These are phyloP conservation scores for Citrus unshiu DNA, from an alignment of 345 rosid species.

Conservation along the genomic window DNA sequence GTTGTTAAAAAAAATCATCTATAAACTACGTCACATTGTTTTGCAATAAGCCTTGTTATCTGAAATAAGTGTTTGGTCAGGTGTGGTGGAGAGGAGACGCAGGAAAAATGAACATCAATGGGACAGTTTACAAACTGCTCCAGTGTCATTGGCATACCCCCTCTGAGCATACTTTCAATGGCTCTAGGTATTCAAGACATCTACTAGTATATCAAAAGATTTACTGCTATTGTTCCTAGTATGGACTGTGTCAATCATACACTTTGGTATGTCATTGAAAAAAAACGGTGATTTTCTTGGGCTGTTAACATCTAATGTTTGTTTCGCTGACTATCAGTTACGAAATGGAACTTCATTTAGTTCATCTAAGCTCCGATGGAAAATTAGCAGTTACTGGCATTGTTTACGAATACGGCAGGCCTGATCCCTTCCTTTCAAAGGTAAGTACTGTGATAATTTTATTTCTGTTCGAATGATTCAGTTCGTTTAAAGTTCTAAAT, in stretches of 20 bases:
- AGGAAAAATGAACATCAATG: conserved; percentile 46
- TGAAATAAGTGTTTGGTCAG: conserved; percentile 23
- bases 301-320: no score
- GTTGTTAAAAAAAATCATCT: no score
- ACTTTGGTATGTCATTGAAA: no score
- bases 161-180: conserved; percentile 60
- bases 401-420: conserved; percentile 50
- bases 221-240: no score
- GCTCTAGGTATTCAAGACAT: conserved; percentile 32
- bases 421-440: conserved; percentile 51
- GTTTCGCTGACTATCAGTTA: conserved; percentile 21
- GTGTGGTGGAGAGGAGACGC: conserved; percentile 69
- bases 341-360: conserved; percentile 57
- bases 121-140: conserved; percentile 35
- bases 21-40: not conserved
- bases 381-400: conserved; percentile 48
- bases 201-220: no score
- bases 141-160: conserved; percentile 80
- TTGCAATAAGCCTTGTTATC: not conserved
- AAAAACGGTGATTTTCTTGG: no score
- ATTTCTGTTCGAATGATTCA: not conserved
- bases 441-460: conserved; percentile 13
- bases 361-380: conserved; percentile 39
- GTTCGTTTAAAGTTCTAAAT: not conserved
- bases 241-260: no score